phyloP scores from a whole-genome alignment of 805 yeast species.

The Grigorovia yakushimaensis region DNA sequence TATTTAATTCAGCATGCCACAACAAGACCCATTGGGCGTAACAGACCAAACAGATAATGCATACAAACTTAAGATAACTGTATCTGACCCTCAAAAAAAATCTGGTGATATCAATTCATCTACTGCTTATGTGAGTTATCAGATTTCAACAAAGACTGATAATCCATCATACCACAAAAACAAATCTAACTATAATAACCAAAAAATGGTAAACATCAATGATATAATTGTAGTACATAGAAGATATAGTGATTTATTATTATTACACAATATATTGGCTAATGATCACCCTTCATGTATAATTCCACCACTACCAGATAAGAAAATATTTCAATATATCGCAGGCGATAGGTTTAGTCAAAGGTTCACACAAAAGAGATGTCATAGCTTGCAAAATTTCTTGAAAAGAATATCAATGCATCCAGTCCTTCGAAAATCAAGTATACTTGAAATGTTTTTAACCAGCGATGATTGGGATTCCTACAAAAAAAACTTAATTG shows the following conservation, averaged over 20 bases:
- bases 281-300: constrained; percentile 79
- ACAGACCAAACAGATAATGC: no score
- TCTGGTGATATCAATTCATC: constrained; percentile 19
- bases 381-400: constrained; percentile 71
- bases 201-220: background rate
- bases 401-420: constrained; percentile 64
- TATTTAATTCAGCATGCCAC: no score
- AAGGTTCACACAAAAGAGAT: constrained; percentile 75
- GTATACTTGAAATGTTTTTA: constrained; percentile 35
- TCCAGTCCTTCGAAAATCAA: constrained; percentile 59
- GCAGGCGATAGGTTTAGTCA: constrained; percentile 87
- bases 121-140: constrained; percentile 25
- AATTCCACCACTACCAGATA: constrained; percentile 91
- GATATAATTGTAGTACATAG: constrained; percentile 32
- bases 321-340: constrained; percentile 79
- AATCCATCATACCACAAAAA: constrained; percentile 20
- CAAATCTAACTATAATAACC: constrained; percentile 2
- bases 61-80: constrained; percentile 15
- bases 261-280: constrained; percentile 60
- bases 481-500: constrained; percentile 21
- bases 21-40: no score
- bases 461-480: constrained; percentile 28
- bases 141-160: constrained; percentile 26
- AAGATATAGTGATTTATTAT: constrained; percentile 79
- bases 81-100: constrained; percentile 28